Percentiles rank a stretch among this genome's conserved stretches.
These are phyloP conservation scores for Coemansia aciculifera DNA, from an alignment of 192 early-diverging fungal species.

Conservation along the genomic window DNA sequence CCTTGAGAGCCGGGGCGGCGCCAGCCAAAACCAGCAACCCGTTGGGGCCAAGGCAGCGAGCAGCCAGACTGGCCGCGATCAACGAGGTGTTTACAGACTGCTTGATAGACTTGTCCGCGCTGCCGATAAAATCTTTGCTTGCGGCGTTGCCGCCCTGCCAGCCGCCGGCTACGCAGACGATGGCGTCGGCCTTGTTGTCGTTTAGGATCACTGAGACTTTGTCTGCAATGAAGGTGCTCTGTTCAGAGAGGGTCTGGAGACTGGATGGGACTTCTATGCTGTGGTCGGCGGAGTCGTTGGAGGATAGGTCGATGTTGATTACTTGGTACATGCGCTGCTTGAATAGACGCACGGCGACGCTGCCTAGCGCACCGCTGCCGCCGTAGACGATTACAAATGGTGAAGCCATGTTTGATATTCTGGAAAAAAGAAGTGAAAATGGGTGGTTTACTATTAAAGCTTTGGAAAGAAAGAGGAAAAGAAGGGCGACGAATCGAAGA, in stretches of 20 bases:
- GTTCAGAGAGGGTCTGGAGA: constrained; percentile 55
- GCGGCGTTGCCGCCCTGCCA: constrained; percentile 90
- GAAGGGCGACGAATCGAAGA: background rate
- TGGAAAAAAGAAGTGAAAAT: background rate
- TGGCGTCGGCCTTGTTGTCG: constrained; percentile 66
- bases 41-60: constrained; percentile 61
- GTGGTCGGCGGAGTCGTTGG: constrained; percentile 72
- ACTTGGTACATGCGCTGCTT: constrained; percentile 72
- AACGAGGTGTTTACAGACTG: constrained; percentile 83
- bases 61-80: constrained; percentile 80
- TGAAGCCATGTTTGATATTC: constrained; percentile 48
- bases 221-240: constrained; percentile 60
- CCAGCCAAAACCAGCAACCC: constrained; percentile 83
- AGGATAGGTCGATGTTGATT: constrained; percentile 72
- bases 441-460: background rate
- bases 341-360: constrained; percentile 70
- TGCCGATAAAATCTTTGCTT: constrained; percentile 65
- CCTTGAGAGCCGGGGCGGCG: constrained; percentile 66
- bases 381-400: constrained; percentile 81
- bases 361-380: constrained; percentile 86
- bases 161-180: constrained; percentile 93
- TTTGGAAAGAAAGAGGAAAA: background rate
- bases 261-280: constrained; percentile 62
- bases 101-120: constrained; percentile 72
- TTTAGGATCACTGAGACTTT: constrained; percentile 38